phyloP scores from a whole-genome alignment of 2,329 filamentous ascomycete genomes.

The Penicillium sp. region DNA sequence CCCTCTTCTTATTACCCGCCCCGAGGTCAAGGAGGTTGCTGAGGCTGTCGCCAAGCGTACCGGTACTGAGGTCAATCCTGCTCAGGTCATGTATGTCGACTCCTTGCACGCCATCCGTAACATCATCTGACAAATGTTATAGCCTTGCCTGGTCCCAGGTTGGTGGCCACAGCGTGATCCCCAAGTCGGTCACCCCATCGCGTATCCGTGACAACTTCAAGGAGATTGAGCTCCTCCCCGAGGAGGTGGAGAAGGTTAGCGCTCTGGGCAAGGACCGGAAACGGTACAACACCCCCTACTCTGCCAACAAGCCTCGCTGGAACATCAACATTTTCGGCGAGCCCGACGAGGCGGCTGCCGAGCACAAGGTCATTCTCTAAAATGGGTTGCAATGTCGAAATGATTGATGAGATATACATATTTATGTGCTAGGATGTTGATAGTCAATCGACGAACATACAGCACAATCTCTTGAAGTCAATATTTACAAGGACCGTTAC shows the following conservation, averaged over 20 bases:
- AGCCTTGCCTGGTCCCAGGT: conserved; percentile 40
- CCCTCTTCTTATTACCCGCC: conserved; percentile 59
- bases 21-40: conserved; percentile 59
- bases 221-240: conserved; percentile 37
- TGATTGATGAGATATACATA: conserved; percentile 16
- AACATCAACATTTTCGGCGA: conserved; percentile 54
- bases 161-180: conserved; percentile 39
- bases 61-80: conserved; percentile 31
- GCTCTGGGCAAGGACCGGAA: conserved; percentile 30
- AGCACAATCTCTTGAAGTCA: background rate
- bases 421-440: background rate
- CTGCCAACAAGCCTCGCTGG: conserved; percentile 49
- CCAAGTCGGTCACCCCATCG: conserved; percentile 42
- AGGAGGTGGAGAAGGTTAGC: conserved; percentile 36
- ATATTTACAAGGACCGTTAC: too few species aligned
- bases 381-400: conserved; percentile 5
- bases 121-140: conserved; percentile 7
- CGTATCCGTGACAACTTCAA: conserved; percentile 43
- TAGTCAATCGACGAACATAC: background rate
- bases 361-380: conserved; percentile 45
- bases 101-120: background rate
- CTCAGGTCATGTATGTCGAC: conserved; percentile 33
- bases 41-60: conserved; percentile 47
- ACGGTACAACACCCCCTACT: conserved; percentile 37
- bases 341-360: conserved; percentile 49